These are phyloP conservation scores for Emergomyces africanus DNA, from an alignment of 2,329 filamentous ascomycete genomes.

Conservation along the genomic window DNA sequence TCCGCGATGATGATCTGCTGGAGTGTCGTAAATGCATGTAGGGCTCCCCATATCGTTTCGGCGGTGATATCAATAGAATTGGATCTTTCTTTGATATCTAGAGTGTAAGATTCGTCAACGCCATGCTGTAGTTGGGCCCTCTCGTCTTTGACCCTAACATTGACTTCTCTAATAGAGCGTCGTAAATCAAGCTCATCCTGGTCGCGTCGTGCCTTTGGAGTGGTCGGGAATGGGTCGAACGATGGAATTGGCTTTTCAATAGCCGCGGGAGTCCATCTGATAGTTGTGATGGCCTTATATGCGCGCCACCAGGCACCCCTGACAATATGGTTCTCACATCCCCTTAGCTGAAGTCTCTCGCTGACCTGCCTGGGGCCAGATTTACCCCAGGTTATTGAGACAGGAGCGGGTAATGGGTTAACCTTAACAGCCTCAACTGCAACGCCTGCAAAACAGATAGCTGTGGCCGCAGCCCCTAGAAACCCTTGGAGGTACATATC, in stretches of 20 bases:
- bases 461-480: neutral
- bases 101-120: constrained; percentile 44
- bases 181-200: constrained; percentile 5
- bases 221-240: constrained; percentile 40
- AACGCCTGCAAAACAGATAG: neutral
- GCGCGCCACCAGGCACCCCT: constrained; percentile 39
- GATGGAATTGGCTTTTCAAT: constrained; percentile 39
- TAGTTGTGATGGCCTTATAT: constrained; percentile 33
- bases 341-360: constrained; percentile 26
- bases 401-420: constrained; percentile 43
- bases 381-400: constrained; percentile 40
- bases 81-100: constrained; percentile 31
- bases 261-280: constrained; percentile 44
- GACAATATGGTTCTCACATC: constrained; percentile 27
- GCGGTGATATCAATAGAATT: constrained; percentile 34
- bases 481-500: neutral
- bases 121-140: constrained; percentile 41
- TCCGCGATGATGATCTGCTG: constrained; percentile 43
- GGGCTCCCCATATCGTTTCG: constrained; percentile 41
- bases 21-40: constrained; percentile 45
- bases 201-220: constrained; percentile 20
- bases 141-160: constrained; percentile 34
- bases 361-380: constrained; percentile 37
- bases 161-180: constrained; percentile 29
- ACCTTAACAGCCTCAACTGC: constrained; percentile 30